Evolutionary conservation across 148 eudicot species (phyloP).

Genomic region (Vaccinium corymbosum): DNA sequence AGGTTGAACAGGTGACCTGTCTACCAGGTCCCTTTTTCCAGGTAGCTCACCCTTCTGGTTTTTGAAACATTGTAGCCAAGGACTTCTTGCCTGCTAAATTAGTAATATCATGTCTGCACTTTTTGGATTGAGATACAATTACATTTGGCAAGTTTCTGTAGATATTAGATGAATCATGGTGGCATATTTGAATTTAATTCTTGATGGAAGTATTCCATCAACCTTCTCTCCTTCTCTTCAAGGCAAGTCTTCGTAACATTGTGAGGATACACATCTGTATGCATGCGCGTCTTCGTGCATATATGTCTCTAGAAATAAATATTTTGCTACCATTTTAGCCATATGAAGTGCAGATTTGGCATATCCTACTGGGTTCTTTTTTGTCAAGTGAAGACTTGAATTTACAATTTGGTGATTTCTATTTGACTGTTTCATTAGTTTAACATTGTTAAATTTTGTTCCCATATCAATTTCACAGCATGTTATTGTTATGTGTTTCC

Average conservation of each 20-base stretch:
- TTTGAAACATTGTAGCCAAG: not conserved
- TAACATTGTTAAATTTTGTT: not conserved
- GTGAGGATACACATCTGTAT: not conserved
- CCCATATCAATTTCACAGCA: not conserved
- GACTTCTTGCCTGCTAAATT: not conserved
- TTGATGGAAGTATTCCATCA: slow-evolving; percentile 1
- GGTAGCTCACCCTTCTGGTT: not conserved
- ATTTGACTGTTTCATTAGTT: not conserved
- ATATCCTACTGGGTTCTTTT: not conserved
- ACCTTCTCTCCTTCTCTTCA: slow-evolving; percentile 3
- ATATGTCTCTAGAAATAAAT: not conserved
- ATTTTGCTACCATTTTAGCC: not conserved
- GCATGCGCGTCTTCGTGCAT: not conserved
- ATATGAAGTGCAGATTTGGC: slow-evolving; percentile 4
- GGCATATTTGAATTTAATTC: not conserved
- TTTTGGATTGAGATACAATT: slow-evolving; percentile 5
- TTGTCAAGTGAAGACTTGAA: not conserved
- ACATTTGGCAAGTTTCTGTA: not conserved
- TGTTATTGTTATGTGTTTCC: not conserved
- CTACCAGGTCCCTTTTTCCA: not conserved
- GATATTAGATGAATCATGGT: slow-evolving; percentile 5
- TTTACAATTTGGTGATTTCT: not conserved
- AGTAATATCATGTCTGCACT: not conserved
- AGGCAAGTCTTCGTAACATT: not conserved
- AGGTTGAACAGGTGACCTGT: not conserved